These are phyloP conservation scores for Corymbia calophylla DNA, from an alignment of 441 rosid genomes.

Conservation along the genomic window DNA sequence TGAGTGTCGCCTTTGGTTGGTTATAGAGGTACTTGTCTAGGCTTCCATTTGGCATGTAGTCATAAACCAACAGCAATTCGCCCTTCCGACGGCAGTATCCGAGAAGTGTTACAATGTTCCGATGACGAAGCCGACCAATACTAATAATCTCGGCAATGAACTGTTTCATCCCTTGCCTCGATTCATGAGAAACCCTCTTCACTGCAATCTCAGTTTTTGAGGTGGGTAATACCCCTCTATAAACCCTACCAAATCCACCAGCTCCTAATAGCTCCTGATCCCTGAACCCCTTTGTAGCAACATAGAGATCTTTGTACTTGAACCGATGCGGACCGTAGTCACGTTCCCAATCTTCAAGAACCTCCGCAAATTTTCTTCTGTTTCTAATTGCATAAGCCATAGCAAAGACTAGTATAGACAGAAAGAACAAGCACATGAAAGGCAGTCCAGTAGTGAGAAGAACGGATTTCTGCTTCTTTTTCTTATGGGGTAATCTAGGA, in stretches of 20 bases:
- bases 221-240: not conserved
- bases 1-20: constrained; percentile 7
- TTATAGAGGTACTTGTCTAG: not conserved
- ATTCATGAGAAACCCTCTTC: not conserved
- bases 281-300: not conserved
- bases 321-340: constrained; percentile 35
- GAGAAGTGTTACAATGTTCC: not conserved
- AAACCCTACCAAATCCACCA: not conserved
- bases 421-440: not conserved
- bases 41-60: not conserved
- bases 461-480: not conserved
- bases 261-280: not conserved
- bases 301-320: constrained; percentile 9
- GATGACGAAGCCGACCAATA: not conserved
- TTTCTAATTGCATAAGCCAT: not conserved
- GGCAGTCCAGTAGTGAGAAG: not conserved
- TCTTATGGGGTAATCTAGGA: constrained; percentile 23
- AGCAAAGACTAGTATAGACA: not conserved
- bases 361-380: constrained; percentile 25
- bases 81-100: not conserved
- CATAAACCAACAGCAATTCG: not conserved
- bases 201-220: not conserved
- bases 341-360: constrained; percentile 39
- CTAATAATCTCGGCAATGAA: not conserved
- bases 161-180: not conserved